Base-by-base conservation (phyloP, 2,329 filamentous ascomycete species). In the Aspergillus fumigatiaffinis region DNA sequence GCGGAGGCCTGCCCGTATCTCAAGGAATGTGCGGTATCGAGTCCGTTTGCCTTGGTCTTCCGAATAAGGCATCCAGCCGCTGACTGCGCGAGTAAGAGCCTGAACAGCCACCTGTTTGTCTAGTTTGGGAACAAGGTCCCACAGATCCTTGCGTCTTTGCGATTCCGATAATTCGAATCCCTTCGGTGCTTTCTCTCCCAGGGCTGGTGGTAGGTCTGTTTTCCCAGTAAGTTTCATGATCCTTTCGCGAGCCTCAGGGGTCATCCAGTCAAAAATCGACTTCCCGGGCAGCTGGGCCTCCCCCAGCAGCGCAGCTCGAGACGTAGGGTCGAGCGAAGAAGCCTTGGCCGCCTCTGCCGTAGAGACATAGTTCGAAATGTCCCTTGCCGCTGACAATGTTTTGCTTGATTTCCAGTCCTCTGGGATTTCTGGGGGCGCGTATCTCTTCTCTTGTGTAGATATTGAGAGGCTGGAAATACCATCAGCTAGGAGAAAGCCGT, bases 261-360 rank as follows among this genome's bases (percentile, higher is more conserved):
- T 90, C 63, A 99, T 82, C 73, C 90, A 99, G 74, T 97, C 92
- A 72, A 97, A 99, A 2, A 99, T 87, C 0, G 94, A 97, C 76
- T 97, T 97, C 0, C 91, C 91, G 0, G 92, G 92, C 0, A 97
- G 79, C 38, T 85, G 83, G 42, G 84, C 80, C 76, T 97, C 93
- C 38, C 92, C 92, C 1, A 97, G 81, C 0, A 96, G 80, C 3
- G 86, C 86, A 12, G 92, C 92, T 60, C 94, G 86, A 46, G 88
- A 81, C 68, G 85, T 87, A 0, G 91, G 87, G 70, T 96, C 86
- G 8, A 96, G 81, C 1, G 81, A 85, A 0, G 91, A 94, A 2
- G 84, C 79, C 72, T 88, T 92, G 8, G 92, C 91, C 1, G 89
- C 89, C 57, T 94, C 90, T 41, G 89, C 81, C 2, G 88, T 85